Evolutionary conservation across 2,329 filamentous ascomycete genomes (phyloP).

Genomic region (Coccinonectria pachysandricola): DNA sequence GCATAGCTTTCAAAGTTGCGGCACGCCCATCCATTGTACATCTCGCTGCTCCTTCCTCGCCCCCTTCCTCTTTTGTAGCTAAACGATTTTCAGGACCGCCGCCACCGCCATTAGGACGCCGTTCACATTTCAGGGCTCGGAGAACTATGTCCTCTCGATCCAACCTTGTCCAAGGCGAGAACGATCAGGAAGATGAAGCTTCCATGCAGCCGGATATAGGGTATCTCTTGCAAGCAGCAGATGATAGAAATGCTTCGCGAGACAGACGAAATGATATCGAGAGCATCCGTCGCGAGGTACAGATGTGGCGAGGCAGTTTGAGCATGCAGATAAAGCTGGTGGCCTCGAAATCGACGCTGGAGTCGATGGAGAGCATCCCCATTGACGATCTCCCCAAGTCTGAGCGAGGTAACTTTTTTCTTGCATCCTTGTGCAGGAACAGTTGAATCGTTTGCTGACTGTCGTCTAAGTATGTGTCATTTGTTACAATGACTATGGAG

Average conservation of each 20-base stretch:
- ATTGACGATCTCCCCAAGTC: conserved; percentile 33
- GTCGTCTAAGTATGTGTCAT: conserved; percentile 45
- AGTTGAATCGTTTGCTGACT: conserved; percentile 4
- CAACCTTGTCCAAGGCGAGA: no score
- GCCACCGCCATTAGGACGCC: conserved; percentile 16
- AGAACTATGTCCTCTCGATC: conserved; percentile 16
- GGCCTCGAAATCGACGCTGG: conserved; percentile 36
- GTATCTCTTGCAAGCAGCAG: no score
- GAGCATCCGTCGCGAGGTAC: no score
- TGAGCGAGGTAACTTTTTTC: conserved; percentile 34
- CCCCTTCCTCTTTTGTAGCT: no score
- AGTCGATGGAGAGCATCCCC: conserved; percentile 35
- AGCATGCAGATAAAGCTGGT: conserved; percentile 33
- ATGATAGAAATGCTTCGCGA: no score
- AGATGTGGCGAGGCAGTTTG: no score
- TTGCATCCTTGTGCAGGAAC: background rate
- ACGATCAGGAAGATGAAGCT: no score
- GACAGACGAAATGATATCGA: no score
- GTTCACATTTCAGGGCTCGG: conserved; percentile 17
- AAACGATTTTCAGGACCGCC: conserved; percentile 11
- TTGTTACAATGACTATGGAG: conserved; percentile 53
- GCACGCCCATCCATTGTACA: no score
- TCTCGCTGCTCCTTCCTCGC: no score
- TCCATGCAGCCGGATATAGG: no score
- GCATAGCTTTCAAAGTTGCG: no score